Evolutionary conservation across 257 asterid genomes (phyloP), one percentile per base, ranked within the genome.

Genomic region (Solanum medicagineum): DNA sequence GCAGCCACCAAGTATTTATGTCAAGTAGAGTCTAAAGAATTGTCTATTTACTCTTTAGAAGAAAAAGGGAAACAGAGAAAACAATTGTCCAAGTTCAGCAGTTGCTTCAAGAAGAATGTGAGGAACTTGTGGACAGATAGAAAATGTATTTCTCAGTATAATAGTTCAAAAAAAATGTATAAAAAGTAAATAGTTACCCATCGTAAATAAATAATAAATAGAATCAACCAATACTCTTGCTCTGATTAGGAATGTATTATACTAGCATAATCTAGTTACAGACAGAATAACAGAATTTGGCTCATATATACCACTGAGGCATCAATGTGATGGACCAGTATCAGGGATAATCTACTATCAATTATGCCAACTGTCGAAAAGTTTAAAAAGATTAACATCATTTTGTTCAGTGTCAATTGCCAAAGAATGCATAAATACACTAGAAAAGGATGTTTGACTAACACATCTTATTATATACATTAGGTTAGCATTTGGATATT

Each of bases 1-100:
- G 93, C 90, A 91, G 68, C 86, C 69, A 84, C 63, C 83, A 49
- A 77, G 63, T 16, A 77, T 51, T 24, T 26, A 24, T 77, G 47
- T 77, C 63, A 77, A 19, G 47, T 26, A 77, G 53, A 9, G 10
- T 77, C 47, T 24, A 77, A 54, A 77, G 26, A 51, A 9, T 77
- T 51, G 63, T 26, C 45, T 47, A 16, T 68, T 77, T 20, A 8
- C 63, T 15, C 47, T 77, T 51, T 44, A 77, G 24, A 75, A 75
- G 44, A 22, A 77, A 77, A 75, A 77, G 5, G 62, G 45, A 15
- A 14, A 26, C 26, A 26, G 63, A 26, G 47, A 6, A 6, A 10
- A 77, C 12, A 77, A 24, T 51, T 77, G 44, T 49, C 60, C 4
- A 16, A 77, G 63, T 77, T 77, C 60, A 51, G 44, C 60, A 24